Evolutionary conservation across 805 yeast species (phyloP).

Genomic region (Lachancea dasiensis): DNA sequence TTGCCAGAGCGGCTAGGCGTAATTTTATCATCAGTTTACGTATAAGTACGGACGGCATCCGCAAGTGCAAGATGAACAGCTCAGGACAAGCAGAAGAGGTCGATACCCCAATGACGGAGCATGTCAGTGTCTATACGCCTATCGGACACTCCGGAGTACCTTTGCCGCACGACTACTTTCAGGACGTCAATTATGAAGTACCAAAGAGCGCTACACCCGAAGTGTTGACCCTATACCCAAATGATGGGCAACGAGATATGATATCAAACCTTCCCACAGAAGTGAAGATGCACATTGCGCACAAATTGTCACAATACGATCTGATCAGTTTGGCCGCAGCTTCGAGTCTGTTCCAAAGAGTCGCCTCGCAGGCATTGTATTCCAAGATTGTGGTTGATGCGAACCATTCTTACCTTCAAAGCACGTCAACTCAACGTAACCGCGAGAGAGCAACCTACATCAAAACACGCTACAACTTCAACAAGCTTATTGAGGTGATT

Average conservation of each 20-base stretch:
- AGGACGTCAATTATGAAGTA: not conserved
- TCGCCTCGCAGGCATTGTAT: conserved; percentile 35
- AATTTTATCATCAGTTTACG: too few relatives aligned
- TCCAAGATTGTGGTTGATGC: conserved; percentile 28
- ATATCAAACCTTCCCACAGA: conserved; percentile 34
- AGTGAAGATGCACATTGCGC: conserved; percentile 31
- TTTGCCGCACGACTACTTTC: conserved; percentile 6
- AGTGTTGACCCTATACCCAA: not conserved
- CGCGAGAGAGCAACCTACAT: conserved; percentile 25
- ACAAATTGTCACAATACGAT: conserved; percentile 36
- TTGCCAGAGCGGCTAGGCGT: too few relatives aligned
- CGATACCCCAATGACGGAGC: conserved; percentile 8
- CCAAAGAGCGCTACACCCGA: conserved; percentile 1
- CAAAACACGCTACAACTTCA: conserved; percentile 37
- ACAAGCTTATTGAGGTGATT: conserved; percentile 30
- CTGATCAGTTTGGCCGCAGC: conserved; percentile 31
- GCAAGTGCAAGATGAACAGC: not conserved
- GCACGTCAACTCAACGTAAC: conserved; percentile 15
- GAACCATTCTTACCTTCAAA: conserved; percentile 34
- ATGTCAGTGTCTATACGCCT: conserved; percentile 13
- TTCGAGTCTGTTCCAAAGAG: conserved; percentile 28
- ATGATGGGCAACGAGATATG: conserved; percentile 4
- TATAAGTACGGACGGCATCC: too few relatives aligned
- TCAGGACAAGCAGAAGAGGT: conserved; percentile 6
- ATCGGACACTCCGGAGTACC: conserved; percentile 16